These are phyloP conservation scores for Boletus insuetus DNA, from an alignment of 768 basidiomycete genomes.

Conservation along the genomic window DNA sequence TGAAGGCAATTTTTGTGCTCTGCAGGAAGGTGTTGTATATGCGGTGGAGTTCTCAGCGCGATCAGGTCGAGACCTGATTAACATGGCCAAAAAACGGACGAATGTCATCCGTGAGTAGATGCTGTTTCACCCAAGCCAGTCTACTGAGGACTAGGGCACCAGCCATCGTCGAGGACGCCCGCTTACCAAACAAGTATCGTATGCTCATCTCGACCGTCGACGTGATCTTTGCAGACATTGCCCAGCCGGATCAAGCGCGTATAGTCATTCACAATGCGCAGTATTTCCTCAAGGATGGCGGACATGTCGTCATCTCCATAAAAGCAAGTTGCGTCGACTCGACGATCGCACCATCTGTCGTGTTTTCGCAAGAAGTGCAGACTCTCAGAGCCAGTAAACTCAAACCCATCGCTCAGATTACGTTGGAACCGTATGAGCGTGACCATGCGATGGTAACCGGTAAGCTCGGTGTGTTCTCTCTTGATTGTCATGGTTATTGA, in stretches of 20 bases:
- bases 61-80: constrained; percentile 95
- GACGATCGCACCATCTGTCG: constrained; percentile 83
- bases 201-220: constrained; percentile 96
- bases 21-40: constrained; percentile 91
- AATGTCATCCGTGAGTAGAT: constrained; percentile 88
- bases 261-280: constrained; percentile 93
- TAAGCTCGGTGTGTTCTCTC: constrained; percentile 17
- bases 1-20: background rate
- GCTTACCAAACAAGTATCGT: constrained; percentile 93
- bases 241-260: constrained; percentile 98
- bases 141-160: constrained; percentile 1
- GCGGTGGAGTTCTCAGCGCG: constrained; percentile 97
- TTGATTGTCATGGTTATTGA: too few species aligned
- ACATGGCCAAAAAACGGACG: constrained; percentile 99
- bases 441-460: constrained; percentile 90
- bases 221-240: constrained; percentile 97
- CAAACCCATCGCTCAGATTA: constrained; percentile 95
- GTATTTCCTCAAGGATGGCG: constrained; percentile 92
- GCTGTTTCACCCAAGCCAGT: background rate
- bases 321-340: constrained; percentile 99
- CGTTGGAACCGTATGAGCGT: constrained; percentile 89
- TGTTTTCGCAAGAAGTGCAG: constrained; percentile 88
- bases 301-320: constrained; percentile 94
- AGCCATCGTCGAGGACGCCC: constrained; percentile 98
- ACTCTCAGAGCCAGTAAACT: constrained; percentile 72